Percentiles rank a stretch among this genome's conserved stretches.
Conservation (phyloP, 129 eudicot species). For the Lactuca saligna region DNA sequence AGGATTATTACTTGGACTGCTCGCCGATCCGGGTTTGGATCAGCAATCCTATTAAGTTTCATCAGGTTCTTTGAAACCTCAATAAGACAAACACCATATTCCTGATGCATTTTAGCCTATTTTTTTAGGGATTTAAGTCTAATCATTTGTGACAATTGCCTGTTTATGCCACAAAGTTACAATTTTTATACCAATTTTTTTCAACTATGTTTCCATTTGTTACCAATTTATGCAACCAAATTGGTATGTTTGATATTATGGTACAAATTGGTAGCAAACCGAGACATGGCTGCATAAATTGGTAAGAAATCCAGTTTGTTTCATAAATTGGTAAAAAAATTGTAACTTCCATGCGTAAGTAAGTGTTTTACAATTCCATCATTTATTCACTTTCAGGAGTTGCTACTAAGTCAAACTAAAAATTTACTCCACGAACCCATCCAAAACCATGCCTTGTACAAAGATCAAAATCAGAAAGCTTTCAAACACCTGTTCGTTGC, state of each 20-base stretch:
- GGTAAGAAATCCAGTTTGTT: background rate
- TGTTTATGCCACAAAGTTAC: too few species aligned
- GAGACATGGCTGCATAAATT: background rate
- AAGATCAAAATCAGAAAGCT: background rate
- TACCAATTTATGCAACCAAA: background rate
- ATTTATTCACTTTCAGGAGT: background rate
- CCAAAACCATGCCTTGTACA: background rate
- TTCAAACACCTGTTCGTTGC: background rate
- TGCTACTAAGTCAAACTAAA: background rate
- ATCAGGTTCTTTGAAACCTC: too few species aligned
- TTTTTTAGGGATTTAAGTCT: background rate
- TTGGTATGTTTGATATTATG: background rate
- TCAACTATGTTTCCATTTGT: background rate
- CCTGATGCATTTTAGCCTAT: background rate
- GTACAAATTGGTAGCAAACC: background rate
- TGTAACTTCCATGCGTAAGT: background rate
- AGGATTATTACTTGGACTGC: too few species aligned
- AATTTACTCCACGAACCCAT: background rate
- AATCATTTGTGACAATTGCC: background rate
- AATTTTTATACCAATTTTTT: background rate
- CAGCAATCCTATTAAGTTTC: background rate
- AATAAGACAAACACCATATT: background rate
- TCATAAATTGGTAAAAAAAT: too few species aligned
- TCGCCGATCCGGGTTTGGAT: background rate
- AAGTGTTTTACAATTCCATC: background rate